phyloP scores from a whole-genome alignment of 768 basidiomycete genomes.

The Galerina marginata region DNA sequence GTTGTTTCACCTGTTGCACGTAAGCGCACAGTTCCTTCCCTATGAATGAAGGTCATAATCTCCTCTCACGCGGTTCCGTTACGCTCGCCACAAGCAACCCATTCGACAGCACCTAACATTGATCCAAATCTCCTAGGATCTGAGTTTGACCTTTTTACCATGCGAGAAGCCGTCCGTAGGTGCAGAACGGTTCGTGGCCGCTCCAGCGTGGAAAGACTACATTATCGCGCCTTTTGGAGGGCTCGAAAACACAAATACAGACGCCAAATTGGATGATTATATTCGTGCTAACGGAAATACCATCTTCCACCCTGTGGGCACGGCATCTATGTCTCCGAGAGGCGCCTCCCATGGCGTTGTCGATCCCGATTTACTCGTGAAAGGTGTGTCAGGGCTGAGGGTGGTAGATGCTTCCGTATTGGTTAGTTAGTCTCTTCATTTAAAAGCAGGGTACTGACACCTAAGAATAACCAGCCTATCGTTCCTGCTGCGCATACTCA shows the following conservation, averaged over 20 bases:
- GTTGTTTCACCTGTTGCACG: slow-evolving; percentile 36
- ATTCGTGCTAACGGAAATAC: slow-evolving; percentile 13
- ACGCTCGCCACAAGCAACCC: slow-evolving; percentile 1
- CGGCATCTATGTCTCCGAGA: slow-evolving; percentile 33
- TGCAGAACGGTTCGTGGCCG: background rate
- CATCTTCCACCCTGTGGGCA: slow-evolving; percentile 34
- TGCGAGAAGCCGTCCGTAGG: background rate
- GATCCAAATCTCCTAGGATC: background rate
- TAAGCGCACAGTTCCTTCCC: slow-evolving; percentile 7
- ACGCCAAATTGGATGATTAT: slow-evolving; percentile 24
- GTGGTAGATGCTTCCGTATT: slow-evolving; percentile 43
- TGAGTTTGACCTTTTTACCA: background rate
- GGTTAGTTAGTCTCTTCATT: slow-evolving; percentile 23
- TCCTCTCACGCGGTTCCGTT: background rate
- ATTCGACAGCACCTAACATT: background rate
- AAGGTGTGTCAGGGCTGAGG: slow-evolving; percentile 35
- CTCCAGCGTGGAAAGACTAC: background rate
- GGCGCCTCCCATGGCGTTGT: slow-evolving; percentile 37
- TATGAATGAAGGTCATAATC: background rate
- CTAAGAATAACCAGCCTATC: slow-evolving; percentile 25
- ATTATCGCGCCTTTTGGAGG: background rate
- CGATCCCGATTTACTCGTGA: slow-evolving; percentile 39
- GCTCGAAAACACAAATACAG: slow-evolving; percentile 7
- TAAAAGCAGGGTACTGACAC: background rate
- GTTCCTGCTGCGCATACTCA: slow-evolving; percentile 37